Percentiles rank a stretch among this genome's conserved stretches.
Evolutionary conservation across 129 eudicot species (phyloP).

Genomic region (Scalesia atractyloides): DNA sequence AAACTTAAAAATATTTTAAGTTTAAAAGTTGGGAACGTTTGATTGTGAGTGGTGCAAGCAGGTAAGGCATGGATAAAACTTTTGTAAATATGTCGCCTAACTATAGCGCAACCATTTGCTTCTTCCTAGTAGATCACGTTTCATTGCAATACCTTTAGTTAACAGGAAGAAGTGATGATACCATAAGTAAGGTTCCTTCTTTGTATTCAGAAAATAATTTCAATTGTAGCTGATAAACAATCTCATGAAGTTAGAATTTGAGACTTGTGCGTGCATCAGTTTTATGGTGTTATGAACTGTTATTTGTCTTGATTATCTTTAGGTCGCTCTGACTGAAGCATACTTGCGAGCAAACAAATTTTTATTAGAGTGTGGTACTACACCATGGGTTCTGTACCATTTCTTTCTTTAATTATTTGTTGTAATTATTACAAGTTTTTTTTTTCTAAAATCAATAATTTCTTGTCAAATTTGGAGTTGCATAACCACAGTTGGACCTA

Average conservation of each 20-base stretch:
- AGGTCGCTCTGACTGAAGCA: constrained; percentile 93
- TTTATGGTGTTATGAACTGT: background rate
- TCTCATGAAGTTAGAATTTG: too few relatives aligned
- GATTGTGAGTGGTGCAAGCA: constrained; percentile 11
- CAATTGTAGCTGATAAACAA: background rate
- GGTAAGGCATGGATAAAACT: constrained; percentile 86
- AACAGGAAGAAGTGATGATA: constrained; percentile 97
- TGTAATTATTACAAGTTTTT: too few relatives aligned
- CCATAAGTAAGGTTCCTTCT: constrained; percentile 44
- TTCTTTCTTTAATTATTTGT: background rate
- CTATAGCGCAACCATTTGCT: constrained; percentile 99
- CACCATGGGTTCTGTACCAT: background rate
- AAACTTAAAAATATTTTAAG: too few relatives aligned
- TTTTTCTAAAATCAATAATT: too few relatives aligned
- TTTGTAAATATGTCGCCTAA: constrained; percentile 99
- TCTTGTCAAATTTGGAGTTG: too few relatives aligned
- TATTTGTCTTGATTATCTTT: constrained; percentile 5
- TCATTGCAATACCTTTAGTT: constrained; percentile 85
- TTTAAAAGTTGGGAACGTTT: too few relatives aligned
- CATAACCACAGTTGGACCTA: too few relatives aligned
- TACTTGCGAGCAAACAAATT: constrained; percentile 92
- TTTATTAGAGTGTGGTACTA: constrained; percentile 86
- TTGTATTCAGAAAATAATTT: background rate
- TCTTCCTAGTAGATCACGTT: constrained; percentile 94
- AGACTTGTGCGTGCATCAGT: background rate